Base-by-base conservation (phyloP, 441 rosid genomes). In the Arabidopsis lyrata region DNA sequence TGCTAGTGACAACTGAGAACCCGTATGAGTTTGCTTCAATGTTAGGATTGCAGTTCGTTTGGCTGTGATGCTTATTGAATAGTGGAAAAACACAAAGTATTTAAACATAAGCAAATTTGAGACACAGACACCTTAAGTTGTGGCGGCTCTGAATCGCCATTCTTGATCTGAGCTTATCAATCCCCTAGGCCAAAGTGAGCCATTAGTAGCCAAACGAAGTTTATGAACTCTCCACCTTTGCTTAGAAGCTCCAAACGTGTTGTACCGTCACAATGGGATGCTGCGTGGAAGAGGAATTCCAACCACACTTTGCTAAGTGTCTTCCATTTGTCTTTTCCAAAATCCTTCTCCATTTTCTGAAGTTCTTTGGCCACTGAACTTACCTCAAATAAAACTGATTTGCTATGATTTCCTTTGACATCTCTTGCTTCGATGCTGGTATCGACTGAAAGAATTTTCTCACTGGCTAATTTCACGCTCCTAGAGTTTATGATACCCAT, bases 61-160 rank as follows among this genome's bases (percentile, higher is more conserved):
- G 66, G 66, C 38, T 41, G 1, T 24, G 50, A 15, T 29, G 38
- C 54, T 44, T 44, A n/a, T 45, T 42, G 8, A 0, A 2, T n/a
- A 9, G 29, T 63, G 0, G 55, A 41, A 24, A 63, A 44, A 47
- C 4, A 31, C 31, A 63, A 24, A 24, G 27, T 24, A 47, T 1
- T 15, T 11, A 6, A 47, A 63, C 6, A 47, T 6, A 47, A 64
- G 2, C 8, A 32, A 5, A 47, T 2, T 5, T 6, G 42, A 24
- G 24, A 22, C n/a, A n/a, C 24, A 32, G 13, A 63, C 1, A 42
- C 53, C 15, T 31, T 2, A 45, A 2, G 11, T 31, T 70, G 76
- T 79, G 0, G 83, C 45, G 1, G n/a, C 82, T 69, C 79, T 76
- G 22, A 68, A 16, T 24, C 81, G 9, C 82, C 84, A 71, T 79